Evolutionary conservation across 2,329 filamentous ascomycete species (phyloP), one percentile per base, ranked within the genome.

Genomic region (Alternaria sp.): DNA sequence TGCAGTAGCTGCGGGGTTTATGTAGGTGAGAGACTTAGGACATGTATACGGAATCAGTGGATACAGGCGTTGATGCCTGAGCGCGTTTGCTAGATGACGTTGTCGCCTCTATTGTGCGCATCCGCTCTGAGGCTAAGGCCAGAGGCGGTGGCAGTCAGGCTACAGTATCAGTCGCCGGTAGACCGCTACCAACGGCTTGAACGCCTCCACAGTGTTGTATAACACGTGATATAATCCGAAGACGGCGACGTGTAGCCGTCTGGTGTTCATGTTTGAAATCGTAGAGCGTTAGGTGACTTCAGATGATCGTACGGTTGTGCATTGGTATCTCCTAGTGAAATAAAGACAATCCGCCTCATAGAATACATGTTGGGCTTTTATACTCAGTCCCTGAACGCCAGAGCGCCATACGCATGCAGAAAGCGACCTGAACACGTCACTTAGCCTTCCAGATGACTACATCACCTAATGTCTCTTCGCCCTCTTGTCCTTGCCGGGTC

Each of bases 401-500:
- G 57, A 70, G 68, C 72, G 69, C 72, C 72, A 50, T 59, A 59
- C 67, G 61, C 59, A 69, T 64, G 63, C 63, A 58, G 27, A 30
- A 50, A 22, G 34, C 28, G 14, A 34, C 38, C 14, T 32, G 38
- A 14, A 30, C n/a, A 6, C 18, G 38, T 44, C 51, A 54, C 28
- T 22, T 38, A 38, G 43, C 50, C n/a, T 25, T 12, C 38, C 25
- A 41, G 38, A 52, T 30, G 43, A n/a, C 45, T 46, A 8, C 32
- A 38, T 16, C 45, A 20, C 40, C 55, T 68, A 76, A 41, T 68
- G 72, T 63, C 63, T 70, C 67, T 78, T 78, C 32, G 70, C 70
- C 58, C 78, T 72, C 63, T 71, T 72, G 40, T 60, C 70, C 68
- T 79, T 79, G 11, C 78, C 76, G 9, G 73, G 71, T 52, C 76